phyloP scores from a whole-genome alignment of 345 rosid species.

The Kernera saxatilis region DNA sequence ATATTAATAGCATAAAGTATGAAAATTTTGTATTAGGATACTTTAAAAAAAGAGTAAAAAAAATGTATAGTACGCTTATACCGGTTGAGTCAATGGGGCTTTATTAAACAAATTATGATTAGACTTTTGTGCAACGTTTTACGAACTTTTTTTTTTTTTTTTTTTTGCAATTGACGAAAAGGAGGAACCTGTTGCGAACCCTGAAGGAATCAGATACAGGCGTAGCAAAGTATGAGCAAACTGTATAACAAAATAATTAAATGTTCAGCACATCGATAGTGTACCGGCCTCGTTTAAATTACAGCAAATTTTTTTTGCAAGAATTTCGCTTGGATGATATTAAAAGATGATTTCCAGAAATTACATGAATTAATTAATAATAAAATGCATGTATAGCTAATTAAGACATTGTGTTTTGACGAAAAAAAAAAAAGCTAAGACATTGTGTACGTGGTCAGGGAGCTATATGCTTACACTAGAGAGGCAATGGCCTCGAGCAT shows the following conservation, averaged over 20 bases:
- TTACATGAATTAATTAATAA: not conserved
- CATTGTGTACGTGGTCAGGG: constrained; percentile 17
- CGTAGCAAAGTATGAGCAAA: not conserved
- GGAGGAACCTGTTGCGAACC: constrained; percentile 3
- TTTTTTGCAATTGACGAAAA: constrained; percentile 6
- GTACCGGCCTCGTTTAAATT: not conserved
- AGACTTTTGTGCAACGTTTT: not conserved
- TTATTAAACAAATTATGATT: not conserved
- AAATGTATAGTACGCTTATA: not conserved
- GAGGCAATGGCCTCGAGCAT: constrained; percentile 31
- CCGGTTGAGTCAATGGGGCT: not conserved
- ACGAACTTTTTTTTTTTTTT: not conserved
- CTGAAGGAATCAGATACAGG: not conserved
- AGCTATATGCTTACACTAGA: constrained; percentile 28
- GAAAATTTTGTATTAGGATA: not conserved
- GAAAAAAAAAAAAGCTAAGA: too few relatives aligned
- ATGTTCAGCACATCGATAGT: not conserved
- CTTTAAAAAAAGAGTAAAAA: not conserved
- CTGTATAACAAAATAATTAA: not conserved
- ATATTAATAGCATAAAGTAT: too few relatives aligned
- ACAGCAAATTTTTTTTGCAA: not conserved
- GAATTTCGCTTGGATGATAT: not conserved
- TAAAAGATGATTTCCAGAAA: not conserved
- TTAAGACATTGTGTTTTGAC: constrained; percentile 3
- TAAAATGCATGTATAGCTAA: constrained; percentile 22